Evolutionary conservation across 2,329 filamentous ascomycete species (phyloP).

Genomic region (Aureobasidium sp.): DNA sequence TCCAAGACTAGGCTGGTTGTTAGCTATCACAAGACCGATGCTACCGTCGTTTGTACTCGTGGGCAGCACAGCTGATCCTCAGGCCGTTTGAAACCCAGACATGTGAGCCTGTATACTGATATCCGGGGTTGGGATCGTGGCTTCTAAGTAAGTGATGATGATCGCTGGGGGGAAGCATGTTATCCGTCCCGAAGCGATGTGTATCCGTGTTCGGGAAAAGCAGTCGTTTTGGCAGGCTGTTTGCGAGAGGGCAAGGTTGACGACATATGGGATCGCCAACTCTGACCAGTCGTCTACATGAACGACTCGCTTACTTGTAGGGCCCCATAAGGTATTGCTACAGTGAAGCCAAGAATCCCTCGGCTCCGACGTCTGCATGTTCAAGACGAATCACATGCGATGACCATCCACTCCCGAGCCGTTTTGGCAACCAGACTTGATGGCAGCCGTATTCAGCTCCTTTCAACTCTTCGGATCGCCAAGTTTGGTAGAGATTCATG

Average conservation of each 20-base stretch:
- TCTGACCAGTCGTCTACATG: not conserved
- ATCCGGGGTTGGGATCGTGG: conserved; percentile 12
- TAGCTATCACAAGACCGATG: not conserved
- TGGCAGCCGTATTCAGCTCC: not conserved
- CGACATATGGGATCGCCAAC: conserved; percentile 3
- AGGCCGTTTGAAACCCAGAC: not conserved
- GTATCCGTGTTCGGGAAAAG: not conserved
- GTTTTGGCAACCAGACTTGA: conserved; percentile 3
- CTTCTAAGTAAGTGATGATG: not conserved
- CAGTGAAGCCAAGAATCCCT: conserved; percentile 6
- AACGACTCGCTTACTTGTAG: conserved; percentile 1
- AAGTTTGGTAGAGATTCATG: not conserved
- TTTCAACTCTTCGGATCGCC: not conserved
- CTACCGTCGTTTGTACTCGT: not conserved
- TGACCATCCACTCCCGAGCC: not conserved
- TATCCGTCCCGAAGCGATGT: conserved; percentile 4
- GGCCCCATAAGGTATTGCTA: not conserved
- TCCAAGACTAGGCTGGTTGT: not conserved
- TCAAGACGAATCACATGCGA: conserved; percentile 14
- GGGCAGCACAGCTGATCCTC: conserved; percentile 11
- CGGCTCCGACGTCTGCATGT: conserved; percentile 2
- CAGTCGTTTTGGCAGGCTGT: not conserved
- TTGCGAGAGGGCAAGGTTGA: not conserved
- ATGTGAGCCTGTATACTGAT: conserved; percentile 7
- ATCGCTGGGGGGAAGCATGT: conserved; percentile 4